These are phyloP conservation scores for Backusella mclennaniae DNA, from an alignment of 192 early-diverging fungal species.

Conservation along the genomic window DNA sequence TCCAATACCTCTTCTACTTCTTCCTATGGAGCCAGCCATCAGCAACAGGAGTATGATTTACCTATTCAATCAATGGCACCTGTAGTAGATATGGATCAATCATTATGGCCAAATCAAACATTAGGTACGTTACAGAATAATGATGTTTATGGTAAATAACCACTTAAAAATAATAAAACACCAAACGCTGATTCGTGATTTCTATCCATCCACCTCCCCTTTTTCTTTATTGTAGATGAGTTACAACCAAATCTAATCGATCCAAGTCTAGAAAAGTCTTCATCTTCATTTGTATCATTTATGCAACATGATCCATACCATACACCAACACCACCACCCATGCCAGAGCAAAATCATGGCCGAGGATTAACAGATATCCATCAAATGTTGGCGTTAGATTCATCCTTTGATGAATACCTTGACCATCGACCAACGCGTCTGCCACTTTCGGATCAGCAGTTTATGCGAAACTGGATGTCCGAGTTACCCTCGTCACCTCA, in stretches of 20 bases:
- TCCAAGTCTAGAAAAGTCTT: not conserved
- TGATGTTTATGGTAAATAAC: not conserved
- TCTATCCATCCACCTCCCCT: not conserved
- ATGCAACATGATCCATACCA: not conserved
- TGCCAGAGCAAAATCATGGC: not conserved
- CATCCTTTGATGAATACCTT: not conserved
- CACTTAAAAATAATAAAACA: not conserved
- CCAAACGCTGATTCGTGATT: not conserved
- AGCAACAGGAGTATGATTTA: not conserved
- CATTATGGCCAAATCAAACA: not conserved
- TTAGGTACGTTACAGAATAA: not conserved
- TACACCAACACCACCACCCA: not conserved
- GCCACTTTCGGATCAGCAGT: not conserved
- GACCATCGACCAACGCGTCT: conserved; percentile 1
- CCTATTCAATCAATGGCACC: not conserved
- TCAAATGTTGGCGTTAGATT: conserved; percentile 7
- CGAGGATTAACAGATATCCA: not conserved
- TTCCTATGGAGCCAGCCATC: not conserved
- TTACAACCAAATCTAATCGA: not conserved
- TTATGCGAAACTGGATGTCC: conserved; percentile 25
- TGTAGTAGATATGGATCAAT: not conserved
- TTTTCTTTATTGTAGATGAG: not conserved
- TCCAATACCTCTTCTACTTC: conserved; percentile 9
- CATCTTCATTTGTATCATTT: not conserved
- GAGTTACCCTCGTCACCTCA: conserved; percentile 1